Percentiles rank a stretch among this genome's conserved stretches.
Conservation (phyloP, 1,284 basidiomycete genomes). For the Stereum hirsutum region DNA sequence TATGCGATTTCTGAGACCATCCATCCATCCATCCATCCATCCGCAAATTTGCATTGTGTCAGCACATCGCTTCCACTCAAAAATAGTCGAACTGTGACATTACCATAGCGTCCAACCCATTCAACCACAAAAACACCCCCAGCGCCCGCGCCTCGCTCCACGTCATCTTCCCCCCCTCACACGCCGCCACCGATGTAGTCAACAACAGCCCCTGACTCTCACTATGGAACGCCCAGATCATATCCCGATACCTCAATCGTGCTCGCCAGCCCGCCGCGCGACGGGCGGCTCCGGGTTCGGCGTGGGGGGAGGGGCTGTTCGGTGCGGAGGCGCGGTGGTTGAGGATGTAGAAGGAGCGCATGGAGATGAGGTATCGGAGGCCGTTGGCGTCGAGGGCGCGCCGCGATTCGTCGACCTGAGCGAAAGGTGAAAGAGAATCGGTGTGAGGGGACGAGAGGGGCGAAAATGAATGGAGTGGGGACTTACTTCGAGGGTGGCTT, state of each 20-base stretch:
- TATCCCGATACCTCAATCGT: conserved; percentile 82
- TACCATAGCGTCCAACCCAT: conserved; percentile 69
- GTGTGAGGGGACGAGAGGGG: too few species aligned
- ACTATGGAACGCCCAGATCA: conserved; percentile 93
- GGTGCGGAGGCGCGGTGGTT: conserved; percentile 49
- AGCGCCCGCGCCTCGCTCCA: conserved; percentile 84
- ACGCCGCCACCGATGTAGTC: conserved; percentile 60
- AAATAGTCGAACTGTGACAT: too few species aligned
- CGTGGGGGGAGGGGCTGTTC: too few species aligned
- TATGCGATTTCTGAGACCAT: conserved; percentile 52
- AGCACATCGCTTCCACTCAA: too few species aligned
- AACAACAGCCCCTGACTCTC: conserved; percentile 84
- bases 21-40: too few species aligned
- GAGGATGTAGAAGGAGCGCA: conserved; percentile 76
- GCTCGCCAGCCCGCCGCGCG: conserved; percentile 43
- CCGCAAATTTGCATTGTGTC: background rate
- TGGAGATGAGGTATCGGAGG: conserved; percentile 81
- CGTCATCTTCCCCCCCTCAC: conserved; percentile 65
- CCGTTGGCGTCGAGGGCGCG: conserved; percentile 85
- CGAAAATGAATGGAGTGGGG: too few species aligned
- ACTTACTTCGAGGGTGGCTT: conserved; percentile 78
- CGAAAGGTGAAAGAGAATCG: conserved; percentile 2
- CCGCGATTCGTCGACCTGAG: conserved; percentile 77
- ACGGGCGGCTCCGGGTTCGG: conserved; percentile 29
- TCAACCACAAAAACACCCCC: conserved; percentile 86